Evolutionary conservation across 2,329 filamentous ascomycete species (phyloP).

Genomic region (Diaporthe eres): DNA sequence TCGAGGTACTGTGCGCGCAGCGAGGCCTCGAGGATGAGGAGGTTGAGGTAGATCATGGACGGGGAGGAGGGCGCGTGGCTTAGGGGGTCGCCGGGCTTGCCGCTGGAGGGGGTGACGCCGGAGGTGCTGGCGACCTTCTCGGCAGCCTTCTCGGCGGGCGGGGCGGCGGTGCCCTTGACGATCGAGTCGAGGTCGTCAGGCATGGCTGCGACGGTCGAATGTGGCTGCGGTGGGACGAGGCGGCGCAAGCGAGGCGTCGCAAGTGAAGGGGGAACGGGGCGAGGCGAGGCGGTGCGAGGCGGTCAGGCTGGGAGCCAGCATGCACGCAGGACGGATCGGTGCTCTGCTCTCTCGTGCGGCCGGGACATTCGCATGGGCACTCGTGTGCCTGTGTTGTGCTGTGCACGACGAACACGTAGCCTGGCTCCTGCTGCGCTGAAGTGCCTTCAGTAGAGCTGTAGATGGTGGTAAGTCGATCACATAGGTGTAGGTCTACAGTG

Average conservation of each 20-base stretch:
- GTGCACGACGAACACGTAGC: neutral
- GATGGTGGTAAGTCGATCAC: constrained; percentile 13
- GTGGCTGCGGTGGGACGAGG: constrained; percentile 14
- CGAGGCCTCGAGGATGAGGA: constrained; percentile 95
- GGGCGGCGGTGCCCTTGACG: constrained; percentile 85
- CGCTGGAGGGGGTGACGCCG: constrained; percentile 59
- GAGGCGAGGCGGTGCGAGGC: constrained; percentile 13
- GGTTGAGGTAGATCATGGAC: constrained; percentile 97
- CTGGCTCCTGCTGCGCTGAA: neutral
- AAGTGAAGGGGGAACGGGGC: neutral
- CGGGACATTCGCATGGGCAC: constrained; percentile 5
- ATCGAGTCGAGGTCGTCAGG: constrained; percentile 84
- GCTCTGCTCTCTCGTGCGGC: constrained; percentile 13
- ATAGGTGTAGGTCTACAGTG: neutral
- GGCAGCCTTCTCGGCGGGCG: constrained; percentile 69
- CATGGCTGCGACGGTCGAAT: constrained; percentile 58
- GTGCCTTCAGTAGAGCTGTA: constrained; percentile 1
- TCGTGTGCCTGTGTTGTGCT: neutral
- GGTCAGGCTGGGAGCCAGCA: constrained; percentile 4
- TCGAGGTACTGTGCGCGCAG: constrained; percentile 94
- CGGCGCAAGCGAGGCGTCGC: constrained; percentile 25
- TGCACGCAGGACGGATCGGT: neutral
- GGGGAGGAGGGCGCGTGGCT: constrained; percentile 89
- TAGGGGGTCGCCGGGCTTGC: constrained; percentile 76
- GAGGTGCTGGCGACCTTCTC: constrained; percentile 59